phyloP scores from a whole-genome alignment of 306 rosid genomes.

The Dryas drummondii region DNA sequence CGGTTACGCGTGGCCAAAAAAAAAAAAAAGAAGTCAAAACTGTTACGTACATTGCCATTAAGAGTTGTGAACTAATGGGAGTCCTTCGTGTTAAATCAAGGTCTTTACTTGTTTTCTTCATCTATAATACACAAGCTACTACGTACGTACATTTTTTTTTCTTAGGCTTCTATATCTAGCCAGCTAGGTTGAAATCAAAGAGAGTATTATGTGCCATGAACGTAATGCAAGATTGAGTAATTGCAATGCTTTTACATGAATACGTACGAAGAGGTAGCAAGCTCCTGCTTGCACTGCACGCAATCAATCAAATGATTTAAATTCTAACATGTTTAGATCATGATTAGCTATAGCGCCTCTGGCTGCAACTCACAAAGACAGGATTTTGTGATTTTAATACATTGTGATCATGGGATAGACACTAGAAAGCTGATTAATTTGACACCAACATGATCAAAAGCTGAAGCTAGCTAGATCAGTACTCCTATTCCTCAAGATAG shows the following conservation, averaged over 20 bases:
- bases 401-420: neutral
- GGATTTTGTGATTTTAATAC: neutral
- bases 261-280: neutral
- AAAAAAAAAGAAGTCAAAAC: no score
- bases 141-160: no score
- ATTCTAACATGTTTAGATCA: neutral
- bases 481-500: neutral
- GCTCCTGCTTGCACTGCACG: constrained; percentile 11
- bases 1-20: no score
- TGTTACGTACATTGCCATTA: no score
- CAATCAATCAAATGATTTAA: neutral
- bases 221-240: neutral
- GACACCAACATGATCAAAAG: constrained; percentile 10
- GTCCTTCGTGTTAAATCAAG: neutral
- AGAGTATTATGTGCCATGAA: neutral
- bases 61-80: neutral
- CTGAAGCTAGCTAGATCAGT: neutral
- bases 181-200: neutral
- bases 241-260: neutral
- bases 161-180: neutral
- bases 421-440: neutral
- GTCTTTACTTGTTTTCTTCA: neutral
- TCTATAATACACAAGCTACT: neutral
- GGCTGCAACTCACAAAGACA: neutral
- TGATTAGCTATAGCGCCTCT: neutral